Base-by-base conservation (phyloP, 495 filamentous ascomycete genomes). In the Aspergillus diversus region DNA sequence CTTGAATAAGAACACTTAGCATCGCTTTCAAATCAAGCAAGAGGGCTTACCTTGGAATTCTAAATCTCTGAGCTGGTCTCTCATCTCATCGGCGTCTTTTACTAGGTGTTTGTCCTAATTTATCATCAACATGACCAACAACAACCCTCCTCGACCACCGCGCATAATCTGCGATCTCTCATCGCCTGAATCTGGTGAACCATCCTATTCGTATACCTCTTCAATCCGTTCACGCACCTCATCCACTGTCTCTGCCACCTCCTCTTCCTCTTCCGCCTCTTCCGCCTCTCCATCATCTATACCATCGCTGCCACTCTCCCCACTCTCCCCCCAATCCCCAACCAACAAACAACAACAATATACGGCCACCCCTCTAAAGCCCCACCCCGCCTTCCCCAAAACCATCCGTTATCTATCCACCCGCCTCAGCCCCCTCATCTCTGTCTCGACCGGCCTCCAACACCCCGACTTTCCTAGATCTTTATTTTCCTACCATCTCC, bases 401-500 rank as follows among this genome's bases (percentile, higher is more conserved):
- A 57, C 71, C 49, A 57, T 83, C 57, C 35, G 63, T 61, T 60
- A 77, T 66, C 59, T 83, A 59, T 50, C 73, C 33, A 66, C 66
- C 34, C 64, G 65, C 33, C 72, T 83, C 35, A 60, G 67, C 63
- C 74, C 76, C 55, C 70, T 84, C 57, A 63, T 83, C 69, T 70
- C 75, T 51, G 56, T 73, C 64, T 85, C 82, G 8, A 84, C 84
- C 0, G 89, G 88, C 52, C 65, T 71, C 9, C 60, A 84, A 0
- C 88, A 92, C 72, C 86, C 88, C 0, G 63, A 75, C 16, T 96
- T 91, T 76, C 92, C 92, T 0, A 59, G 35, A 0, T 89, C 83
- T 0, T 69, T 95, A 31, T 83, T 96, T 47, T 92, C 90, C 34
- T 82, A 85, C 64, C 53, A 57, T 39, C 42, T 61, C 37, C 84